A percentile compares a stretch with the other conserved stretches of the same genome.
phyloP scores from a whole-genome alignment of 2,329 filamentous ascomycete genomes.

The Pyrenochaeta sp. region DNA sequence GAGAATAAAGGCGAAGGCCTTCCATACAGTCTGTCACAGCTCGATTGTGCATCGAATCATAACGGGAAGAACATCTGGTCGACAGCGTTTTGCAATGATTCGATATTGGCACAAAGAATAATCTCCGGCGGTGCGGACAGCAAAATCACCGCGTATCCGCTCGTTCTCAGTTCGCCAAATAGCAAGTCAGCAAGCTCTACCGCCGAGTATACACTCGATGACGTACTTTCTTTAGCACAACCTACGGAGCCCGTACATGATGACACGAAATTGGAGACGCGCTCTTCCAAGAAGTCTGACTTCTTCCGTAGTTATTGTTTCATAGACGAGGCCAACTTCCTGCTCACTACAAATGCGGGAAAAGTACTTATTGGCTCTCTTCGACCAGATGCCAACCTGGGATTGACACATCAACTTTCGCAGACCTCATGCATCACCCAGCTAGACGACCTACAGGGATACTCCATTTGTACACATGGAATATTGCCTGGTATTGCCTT shows the following conservation, averaged over 20 bases:
- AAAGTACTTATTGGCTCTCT: constrained; percentile 58
- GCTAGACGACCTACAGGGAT: constrained; percentile 53
- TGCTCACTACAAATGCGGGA: constrained; percentile 67
- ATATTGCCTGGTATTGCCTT: constrained; percentile 50
- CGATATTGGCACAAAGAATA: constrained; percentile 17
- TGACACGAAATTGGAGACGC: not conserved
- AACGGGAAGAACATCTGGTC: constrained; percentile 93
- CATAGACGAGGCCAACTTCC: constrained; percentile 59
- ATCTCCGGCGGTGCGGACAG: constrained; percentile 80
- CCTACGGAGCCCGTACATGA: not conserved
- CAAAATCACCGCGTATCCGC: constrained; percentile 52
- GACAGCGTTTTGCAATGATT: constrained; percentile 13
- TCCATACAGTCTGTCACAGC: constrained; percentile 57
- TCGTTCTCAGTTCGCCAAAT: constrained; percentile 7
- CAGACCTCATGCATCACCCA: constrained; percentile 40
- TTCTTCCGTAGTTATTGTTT: constrained; percentile 70
- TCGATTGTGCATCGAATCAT: constrained; percentile 69
- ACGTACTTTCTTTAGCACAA: constrained; percentile 26
- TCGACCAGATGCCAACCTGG: not conserved
- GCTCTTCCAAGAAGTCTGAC: constrained; percentile 36
- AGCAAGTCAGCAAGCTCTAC: not conserved
- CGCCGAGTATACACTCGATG: constrained; percentile 35
- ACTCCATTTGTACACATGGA: constrained; percentile 56
- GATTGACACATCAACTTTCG: constrained; percentile 7
- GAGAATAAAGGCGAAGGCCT: constrained; percentile 1